Conservation (phyloP, 495 filamentous ascomycete genomes). For the Aspergillus coremiiformis region DNA sequence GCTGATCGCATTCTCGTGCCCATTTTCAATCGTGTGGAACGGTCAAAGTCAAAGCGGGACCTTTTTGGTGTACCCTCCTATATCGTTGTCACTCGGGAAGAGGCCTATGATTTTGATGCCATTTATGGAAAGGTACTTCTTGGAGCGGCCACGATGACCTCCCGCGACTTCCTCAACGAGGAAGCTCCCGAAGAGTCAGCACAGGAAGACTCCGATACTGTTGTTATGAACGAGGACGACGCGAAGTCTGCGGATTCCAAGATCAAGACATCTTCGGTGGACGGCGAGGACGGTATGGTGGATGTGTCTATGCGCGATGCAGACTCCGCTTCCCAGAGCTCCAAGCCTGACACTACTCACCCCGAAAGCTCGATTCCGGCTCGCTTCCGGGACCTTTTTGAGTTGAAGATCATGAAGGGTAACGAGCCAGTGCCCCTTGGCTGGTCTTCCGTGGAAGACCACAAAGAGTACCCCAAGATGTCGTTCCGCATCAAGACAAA, state of each 20-base stretch:
- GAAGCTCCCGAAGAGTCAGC: constrained; percentile 22
- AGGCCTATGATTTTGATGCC: constrained; percentile 49
- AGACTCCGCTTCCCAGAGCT: constrained; percentile 22
- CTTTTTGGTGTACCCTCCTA: constrained; percentile 53
- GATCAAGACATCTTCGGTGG: constrained; percentile 67
- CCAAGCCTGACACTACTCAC: constrained; percentile 11
- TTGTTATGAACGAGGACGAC: constrained; percentile 67
- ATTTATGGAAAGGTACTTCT: constrained; percentile 57
- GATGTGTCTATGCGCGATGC: constrained; percentile 78
- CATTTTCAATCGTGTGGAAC: constrained; percentile 60
- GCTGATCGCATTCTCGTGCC: constrained; percentile 71
- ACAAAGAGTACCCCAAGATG: constrained; percentile 49
- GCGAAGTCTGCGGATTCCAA: constrained; percentile 61
- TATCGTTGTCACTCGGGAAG: constrained; percentile 53
- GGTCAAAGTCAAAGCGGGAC: constrained; percentile 35
- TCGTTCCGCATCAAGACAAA: constrained; percentile 39
- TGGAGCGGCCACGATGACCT: constrained; percentile 54
- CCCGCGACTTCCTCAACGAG: constrained; percentile 51
- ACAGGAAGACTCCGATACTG: constrained; percentile 62
- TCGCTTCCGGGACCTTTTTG: constrained; percentile 61
- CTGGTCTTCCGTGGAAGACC: constrained; percentile 50
- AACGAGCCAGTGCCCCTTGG: constrained; percentile 54
- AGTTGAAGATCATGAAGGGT: constrained; percentile 52
- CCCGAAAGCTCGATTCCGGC: constrained; percentile 45
- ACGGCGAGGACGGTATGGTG: constrained; percentile 85